Evolutionary conservation across 805 yeast genomes (phyloP), one percentile per base, ranked within the genome.

Genomic region (Hanseniaspora singularis): DNA sequence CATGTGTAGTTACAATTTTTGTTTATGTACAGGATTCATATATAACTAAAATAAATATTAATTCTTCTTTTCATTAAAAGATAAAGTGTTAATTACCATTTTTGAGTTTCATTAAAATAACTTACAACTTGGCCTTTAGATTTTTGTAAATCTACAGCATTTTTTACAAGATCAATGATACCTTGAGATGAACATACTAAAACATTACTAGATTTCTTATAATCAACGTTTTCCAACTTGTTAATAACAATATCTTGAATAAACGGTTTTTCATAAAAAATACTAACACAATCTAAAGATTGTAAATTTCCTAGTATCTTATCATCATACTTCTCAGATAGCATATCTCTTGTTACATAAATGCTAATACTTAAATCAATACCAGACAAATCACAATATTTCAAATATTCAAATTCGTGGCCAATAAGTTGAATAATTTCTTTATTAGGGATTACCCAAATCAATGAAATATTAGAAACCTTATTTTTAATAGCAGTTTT

Each of bases 41-140:
- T 32, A 6, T 32, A 15, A 11, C n/a, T 18, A 7, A 16, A 27
- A 18, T 5, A 32, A 26, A 16, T 33, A 20, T 12, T 9, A 15
- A 15, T 18, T 14, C 20, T 22, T 18, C 14, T 22, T 34, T 20
- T 34, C 11, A 38, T 20, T 22, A n/a, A n/a, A n/a, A n/a, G n/a
- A n/a, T n/a, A n/a, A n/a, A n/a, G n/a, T n/a, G n/a, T n/a, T n/a
- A n/a, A 8, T 55, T 45, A 69, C 84, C 82, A 77, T 14, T 68
- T 69, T 60, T 77, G 81, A 40, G 77, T 59, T 54, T 75, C 77
- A 57, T 77, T 82, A 52, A 63, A 67, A 51, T 71, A 65, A 45
- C 76, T 81, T n/a, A 77, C 65, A 10, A 59, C 49, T 26, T 48
- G 40, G 9, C 45, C 45, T 20, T 58, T 55, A 15, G 55, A 59